Percentiles rank a stretch among this genome's conserved stretches.
Conservation (phyloP, 208 protist species). For the Zelonia costaricensis region DNA sequence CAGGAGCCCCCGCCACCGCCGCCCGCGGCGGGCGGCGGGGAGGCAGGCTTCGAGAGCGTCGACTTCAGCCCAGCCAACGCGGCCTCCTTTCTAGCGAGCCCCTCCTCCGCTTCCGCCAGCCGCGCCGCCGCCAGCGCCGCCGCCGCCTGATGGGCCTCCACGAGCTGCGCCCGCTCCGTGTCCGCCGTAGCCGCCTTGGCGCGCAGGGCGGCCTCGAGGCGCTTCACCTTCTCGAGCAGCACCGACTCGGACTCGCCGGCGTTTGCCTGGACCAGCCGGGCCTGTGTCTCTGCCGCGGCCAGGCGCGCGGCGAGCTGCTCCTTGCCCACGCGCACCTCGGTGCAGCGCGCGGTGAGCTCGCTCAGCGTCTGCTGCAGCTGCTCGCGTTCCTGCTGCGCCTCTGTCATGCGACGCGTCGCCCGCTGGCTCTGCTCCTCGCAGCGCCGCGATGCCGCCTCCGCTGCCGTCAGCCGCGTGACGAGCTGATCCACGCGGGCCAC, state of each 20-base stretch:
- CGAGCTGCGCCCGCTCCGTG: conserved; percentile 4
- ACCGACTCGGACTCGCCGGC: conserved; percentile 5
- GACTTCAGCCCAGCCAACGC: conserved; percentile 15
- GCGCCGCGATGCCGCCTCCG: conserved; percentile 11
- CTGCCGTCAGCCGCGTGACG: conserved; percentile 2
- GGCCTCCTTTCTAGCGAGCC: conserved; percentile 7
- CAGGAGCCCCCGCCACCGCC: background rate
- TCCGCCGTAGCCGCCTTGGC: conserved; percentile 13
- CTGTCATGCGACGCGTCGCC: conserved; percentile 1
- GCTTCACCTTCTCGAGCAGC: conserved; percentile 9
- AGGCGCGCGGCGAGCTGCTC: conserved; percentile 19
- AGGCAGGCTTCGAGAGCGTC: conserved; percentile 4
- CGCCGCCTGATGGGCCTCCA: conserved; percentile 10
- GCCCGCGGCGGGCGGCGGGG: background rate
- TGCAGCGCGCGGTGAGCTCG: conserved; percentile 19
- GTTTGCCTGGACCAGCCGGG: background rate
- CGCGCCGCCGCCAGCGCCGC: background rate
- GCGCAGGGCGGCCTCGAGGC: conserved; percentile 21
- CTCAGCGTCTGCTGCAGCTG: conserved; percentile 26
- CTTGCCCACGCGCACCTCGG: conserved; percentile 24
- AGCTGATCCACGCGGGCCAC: conserved; percentile 21
- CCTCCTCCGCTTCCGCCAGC: conserved; percentile 13
- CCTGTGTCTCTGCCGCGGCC: conserved; percentile 1
- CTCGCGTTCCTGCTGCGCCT: conserved; percentile 26
- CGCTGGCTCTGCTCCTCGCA: conserved; percentile 14